Percentiles rank a stretch among this genome's conserved stretches.
Conservation (phyloP, 305 asterid species). For the Rubia peregrina region DNA sequence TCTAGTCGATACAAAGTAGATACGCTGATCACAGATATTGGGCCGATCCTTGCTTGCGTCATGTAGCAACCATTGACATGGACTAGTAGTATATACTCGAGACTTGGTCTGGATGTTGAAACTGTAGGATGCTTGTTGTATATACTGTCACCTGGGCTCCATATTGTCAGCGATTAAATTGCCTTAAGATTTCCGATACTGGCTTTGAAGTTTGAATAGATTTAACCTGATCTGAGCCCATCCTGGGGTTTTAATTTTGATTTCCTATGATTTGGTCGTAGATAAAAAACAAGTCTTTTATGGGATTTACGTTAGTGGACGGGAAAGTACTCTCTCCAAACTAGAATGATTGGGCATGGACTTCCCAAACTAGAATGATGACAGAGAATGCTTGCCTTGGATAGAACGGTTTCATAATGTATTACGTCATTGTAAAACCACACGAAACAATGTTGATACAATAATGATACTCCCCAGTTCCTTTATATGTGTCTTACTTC, state of each 20-base stretch:
- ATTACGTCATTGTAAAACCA: background rate
- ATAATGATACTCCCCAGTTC: too few species aligned
- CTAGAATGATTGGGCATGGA: too few species aligned
- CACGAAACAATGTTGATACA: too few species aligned
- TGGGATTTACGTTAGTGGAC: too few species aligned
- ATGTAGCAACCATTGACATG: background rate
- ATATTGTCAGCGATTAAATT: too few species aligned
- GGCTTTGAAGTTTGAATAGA: too few species aligned
- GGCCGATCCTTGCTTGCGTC: slow-evolving; percentile 1
- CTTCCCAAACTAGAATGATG: background rate
- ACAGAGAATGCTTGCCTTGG: background rate
- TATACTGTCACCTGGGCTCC: background rate
- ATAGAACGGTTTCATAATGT: background rate
- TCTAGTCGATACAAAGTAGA: background rate
- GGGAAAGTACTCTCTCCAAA: too few species aligned
- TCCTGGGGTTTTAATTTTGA: background rate
- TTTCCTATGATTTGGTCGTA: background rate
- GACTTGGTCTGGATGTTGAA: background rate
- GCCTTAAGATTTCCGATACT: background rate
- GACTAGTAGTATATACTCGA: background rate
- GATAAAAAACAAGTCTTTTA: too few species aligned
- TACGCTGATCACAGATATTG: background rate
- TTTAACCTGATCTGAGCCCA: too few species aligned
- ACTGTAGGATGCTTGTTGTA: background rate
- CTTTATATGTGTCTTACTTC: too few species aligned